Percentiles rank a stretch among this genome's conserved stretches.
Evolutionary conservation across 1,139 yeast species (phyloP).

Genomic region (Insectozyma bohioensis): DNA sequence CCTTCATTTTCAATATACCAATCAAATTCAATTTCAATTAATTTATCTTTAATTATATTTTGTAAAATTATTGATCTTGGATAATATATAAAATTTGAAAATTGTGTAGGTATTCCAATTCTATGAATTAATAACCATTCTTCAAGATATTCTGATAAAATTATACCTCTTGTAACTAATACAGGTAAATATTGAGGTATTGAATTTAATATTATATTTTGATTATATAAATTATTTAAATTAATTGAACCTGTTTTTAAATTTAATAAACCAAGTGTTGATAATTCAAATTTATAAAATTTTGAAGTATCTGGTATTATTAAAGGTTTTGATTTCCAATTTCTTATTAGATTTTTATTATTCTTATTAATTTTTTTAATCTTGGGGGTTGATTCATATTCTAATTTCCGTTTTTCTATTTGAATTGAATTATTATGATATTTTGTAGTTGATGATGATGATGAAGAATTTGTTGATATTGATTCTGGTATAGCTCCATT

Average conservation of each 20-base stretch:
- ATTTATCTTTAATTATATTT: conserved; percentile 3
- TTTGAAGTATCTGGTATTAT: conserved; percentile 1
- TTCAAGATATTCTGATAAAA: conserved; percentile 5
- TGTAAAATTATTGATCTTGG: conserved; percentile 6
- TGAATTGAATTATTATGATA: conserved; percentile 39
- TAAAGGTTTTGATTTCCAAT: background rate
- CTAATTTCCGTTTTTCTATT: conserved; percentile 23
- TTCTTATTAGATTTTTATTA: conserved; percentile 17
- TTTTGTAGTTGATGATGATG: too few species aligned
- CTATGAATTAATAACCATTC: conserved; percentile 7
- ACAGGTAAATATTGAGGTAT: conserved; percentile 7
- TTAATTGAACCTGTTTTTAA: conserved; percentile 10
- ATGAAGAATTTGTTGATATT: conserved; percentile 11
- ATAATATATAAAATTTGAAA: background rate
- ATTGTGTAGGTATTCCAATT: conserved; percentile 1
- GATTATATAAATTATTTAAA: conserved; percentile 4
- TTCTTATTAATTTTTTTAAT: background rate
- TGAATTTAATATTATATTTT: conserved; percentile 7
- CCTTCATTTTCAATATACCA: conserved; percentile 4
- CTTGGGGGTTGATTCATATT: background rate
- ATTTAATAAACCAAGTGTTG: conserved; percentile 7
- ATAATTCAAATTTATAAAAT: conserved; percentile 1
- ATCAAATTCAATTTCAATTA: conserved; percentile 5
- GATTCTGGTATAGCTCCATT: conserved; percentile 29
- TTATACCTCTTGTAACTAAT: conserved; percentile 9